phyloP scores from a whole-genome alignment of 192 early-diverging fungal genomes.

The Dissophora globulifera region DNA sequence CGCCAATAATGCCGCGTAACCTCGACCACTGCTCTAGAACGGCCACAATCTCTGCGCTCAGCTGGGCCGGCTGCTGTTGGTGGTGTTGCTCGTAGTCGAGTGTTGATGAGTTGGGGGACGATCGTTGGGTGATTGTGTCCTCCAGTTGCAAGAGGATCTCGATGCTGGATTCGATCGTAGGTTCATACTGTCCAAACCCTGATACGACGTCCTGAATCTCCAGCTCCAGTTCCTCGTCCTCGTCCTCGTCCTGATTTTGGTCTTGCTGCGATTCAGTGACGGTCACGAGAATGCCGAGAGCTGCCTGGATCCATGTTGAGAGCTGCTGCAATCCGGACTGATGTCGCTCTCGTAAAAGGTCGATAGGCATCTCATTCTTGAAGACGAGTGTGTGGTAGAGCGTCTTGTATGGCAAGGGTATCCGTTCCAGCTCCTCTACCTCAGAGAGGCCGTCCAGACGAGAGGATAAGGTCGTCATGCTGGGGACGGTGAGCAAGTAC shows the following conservation, averaged over 20 bases:
- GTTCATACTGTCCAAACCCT: conserved; percentile 46
- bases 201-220: conserved; percentile 54
- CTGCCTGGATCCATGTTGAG: conserved; percentile 44
- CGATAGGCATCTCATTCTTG: conserved; percentile 50
- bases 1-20: conserved; percentile 21
- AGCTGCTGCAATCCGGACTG: conserved; percentile 32
- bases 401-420: conserved; percentile 49
- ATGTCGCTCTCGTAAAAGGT: conserved; percentile 29
- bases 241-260: conserved; percentile 18
- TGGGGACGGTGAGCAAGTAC: conserved; percentile 2
- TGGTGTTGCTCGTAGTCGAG: neutral
- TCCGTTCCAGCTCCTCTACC: conserved; percentile 41
- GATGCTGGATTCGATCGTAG: conserved; percentile 46
- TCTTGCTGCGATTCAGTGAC: conserved; percentile 24
- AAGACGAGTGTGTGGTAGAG: conserved; percentile 48
- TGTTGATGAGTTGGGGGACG: conserved; percentile 1
- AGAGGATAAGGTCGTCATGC: conserved; percentile 22
- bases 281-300: conserved; percentile 16
- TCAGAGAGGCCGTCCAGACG: conserved; percentile 50
- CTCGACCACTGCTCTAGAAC: conserved; percentile 29
- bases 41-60: conserved; percentile 22
- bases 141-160: conserved; percentile 44
- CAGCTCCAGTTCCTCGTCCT: conserved; percentile 33
- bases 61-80: neutral
- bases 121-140: conserved; percentile 18